Base-by-base conservation (phyloP, 495 filamentous ascomycete species). In the Lasiosphaeriaceae sp. region DNA sequence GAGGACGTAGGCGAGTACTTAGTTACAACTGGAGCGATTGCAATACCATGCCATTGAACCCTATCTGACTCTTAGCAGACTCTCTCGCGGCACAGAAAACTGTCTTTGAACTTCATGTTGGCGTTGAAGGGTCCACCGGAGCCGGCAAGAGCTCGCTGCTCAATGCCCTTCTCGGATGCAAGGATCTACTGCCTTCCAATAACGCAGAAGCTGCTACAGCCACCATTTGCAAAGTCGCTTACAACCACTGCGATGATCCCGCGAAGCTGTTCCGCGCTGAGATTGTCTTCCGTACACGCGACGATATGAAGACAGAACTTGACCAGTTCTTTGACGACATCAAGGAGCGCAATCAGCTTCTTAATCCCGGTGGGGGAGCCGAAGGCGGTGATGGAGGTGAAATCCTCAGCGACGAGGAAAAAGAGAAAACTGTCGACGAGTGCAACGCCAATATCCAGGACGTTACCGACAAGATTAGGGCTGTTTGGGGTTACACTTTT, bases 81-180 rank as follows among this genome's bases (percentile, higher is more conserved):
- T 4, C 3, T 31, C 26, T 31, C 26, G 26, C 26, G 26, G 14
- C 5, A 11, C 39, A 14, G n/a, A 43, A 12, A 43, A 43, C 39
- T 37, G 11, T 50, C 2, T 62, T 63, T n/a, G 47, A 57, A 22
- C 55, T 70, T 16, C 45, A 60, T 2, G 47, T 66, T 7, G 67
- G 65, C n/a, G 60, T 68, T 6, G 55, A 60, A 2, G 67, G 67
- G 0, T 31, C 47, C 5, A 70, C 65, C 2, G 65, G 67, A 16
- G 61, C 62, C 3, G 65, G 67, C 4, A 70, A 70, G 21, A 70
- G 54, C 1, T 62, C 67, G 0, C 17, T 59, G 0, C n/a, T 68
- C 1, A 70, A 70, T 22, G 57, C 55, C 4, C 47, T 70, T 0
- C 23, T 68, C 2, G 63, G 52, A 2, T 24, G 23, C 1, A 60